A percentile compares a stretch with the other conserved stretches of the same genome.
phyloP scores from a whole-genome alignment of 2,329 filamentous ascomycete species.

The Talaromyces sp. region DNA sequence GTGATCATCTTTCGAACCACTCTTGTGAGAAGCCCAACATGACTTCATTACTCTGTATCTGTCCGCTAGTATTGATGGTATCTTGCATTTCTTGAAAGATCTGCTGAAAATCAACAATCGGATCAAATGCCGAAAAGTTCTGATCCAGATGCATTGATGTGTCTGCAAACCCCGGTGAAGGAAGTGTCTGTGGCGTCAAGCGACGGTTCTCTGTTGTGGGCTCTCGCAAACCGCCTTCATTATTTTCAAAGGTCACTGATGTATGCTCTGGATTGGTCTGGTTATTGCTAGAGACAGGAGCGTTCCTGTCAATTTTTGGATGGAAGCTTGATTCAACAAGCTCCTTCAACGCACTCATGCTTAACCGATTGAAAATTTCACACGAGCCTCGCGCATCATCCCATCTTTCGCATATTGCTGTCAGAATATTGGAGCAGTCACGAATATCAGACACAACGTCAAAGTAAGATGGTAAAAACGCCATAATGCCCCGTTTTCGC shows the following conservation, averaged over 20 bases:
- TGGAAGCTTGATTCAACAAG: slow-evolving; percentile 1
- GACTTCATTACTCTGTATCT: neutral
- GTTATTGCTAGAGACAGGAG: neutral
- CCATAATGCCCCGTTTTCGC: neutral
- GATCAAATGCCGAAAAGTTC: neutral
- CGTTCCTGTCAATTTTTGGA: neutral
- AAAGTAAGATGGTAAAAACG: slow-evolving; percentile 9
- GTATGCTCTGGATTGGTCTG: neutral
- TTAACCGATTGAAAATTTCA: slow-evolving; percentile 11
- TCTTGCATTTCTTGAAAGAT: slow-evolving; percentile 2
- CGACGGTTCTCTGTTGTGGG: neutral
- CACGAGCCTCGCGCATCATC: slow-evolving; percentile 11
- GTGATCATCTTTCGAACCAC: neutral
- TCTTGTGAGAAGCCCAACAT: slow-evolving; percentile 1
- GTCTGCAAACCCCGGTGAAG: neutral
- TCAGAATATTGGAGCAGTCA: slow-evolving; percentile 16
- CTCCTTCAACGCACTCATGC: slow-evolving; percentile 8
- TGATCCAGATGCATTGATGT: neutral
- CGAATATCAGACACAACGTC: slow-evolving; percentile 12
- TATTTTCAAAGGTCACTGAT: neutral
- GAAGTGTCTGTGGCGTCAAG: neutral
- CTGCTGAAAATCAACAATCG: slow-evolving; percentile 3
- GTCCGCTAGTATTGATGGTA: neutral
- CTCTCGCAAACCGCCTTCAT: neutral
- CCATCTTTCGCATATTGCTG: slow-evolving; percentile 17